Evolutionary conservation across 768 basidiomycete genomes (phyloP), one percentile per base, ranked within the genome.

Genomic region (Leccinum subgranulosum): DNA sequence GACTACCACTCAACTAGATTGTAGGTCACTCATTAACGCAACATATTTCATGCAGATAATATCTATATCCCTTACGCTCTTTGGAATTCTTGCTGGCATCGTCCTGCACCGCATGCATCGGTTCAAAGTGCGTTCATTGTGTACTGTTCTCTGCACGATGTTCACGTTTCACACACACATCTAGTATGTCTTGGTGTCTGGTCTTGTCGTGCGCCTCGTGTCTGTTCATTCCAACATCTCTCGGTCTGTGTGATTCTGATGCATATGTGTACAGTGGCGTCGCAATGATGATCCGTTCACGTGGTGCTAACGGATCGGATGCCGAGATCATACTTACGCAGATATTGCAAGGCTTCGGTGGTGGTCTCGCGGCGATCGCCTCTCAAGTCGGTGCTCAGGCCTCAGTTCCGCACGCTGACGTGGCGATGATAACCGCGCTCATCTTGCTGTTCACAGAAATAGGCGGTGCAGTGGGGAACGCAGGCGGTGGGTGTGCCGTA

Each of bases 311-410:
- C 34, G 81, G 76, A 0, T 81, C 77, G 31, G 76, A 79, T 33
- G 77, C 76, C 2, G 81, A 83, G 60, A 76, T 90, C 28, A 84
- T 90, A 4, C 76, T 81, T 72, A 83, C 81, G 21, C 89, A 92
- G 62, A 70, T 90, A 51, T 75, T 92, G 15, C 88, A 90, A 72
- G 89, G 88, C 49, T 73, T 85, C 9, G 89, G 89, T 17, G 89
- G 89, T 14, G 89, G 88, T 15, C 77, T 90, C 55, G 86, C 87
- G 3, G 80, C 81, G 8, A 74, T 84, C 43, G 67, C 81, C 5
- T 69, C 77, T 1, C 84, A 84, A 65, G 84, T 86, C 36, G 81
- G 79, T 29, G 81, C 86, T 3, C 87, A 89, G 65, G 87, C 85
- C 3, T 74, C 81, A 11, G 88, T 88, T 3, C 75, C 81, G 0